Evolutionary conservation across 2,329 filamentous ascomycete genomes (phyloP).

Genomic region (Hymenoscyphus fructigenus): DNA sequence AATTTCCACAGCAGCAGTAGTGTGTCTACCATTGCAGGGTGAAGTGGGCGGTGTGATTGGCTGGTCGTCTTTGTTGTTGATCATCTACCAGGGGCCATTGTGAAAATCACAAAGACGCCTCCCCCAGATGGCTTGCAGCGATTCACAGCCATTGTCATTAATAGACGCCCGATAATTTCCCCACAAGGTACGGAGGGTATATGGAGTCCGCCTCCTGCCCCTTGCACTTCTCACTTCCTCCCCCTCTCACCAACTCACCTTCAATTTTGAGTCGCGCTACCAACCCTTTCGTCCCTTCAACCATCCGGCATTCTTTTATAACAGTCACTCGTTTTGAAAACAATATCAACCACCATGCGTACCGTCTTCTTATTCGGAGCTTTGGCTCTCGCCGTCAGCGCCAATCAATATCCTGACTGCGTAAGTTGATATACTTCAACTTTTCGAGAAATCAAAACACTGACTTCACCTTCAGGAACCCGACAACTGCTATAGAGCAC

Average conservation of each 20-base stretch:
- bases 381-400: not conserved
- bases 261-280: not conserved
- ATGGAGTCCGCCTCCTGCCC: not conserved
- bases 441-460: not conserved
- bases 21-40: constrained; percentile 1
- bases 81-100: not conserved
- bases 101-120: not conserved
- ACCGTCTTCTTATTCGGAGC: not conserved
- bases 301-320: not conserved
- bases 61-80: not conserved
- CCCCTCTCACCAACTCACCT: not conserved
- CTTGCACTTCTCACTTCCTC: not conserved
- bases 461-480: not conserved
- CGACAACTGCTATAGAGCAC: not conserved
- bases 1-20: not conserved
- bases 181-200: not conserved
- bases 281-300: not conserved
- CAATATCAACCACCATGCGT: not conserved
- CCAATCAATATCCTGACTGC: not conserved
- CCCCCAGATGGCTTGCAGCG: not conserved
- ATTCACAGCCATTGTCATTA: not conserved
- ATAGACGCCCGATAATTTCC: not conserved
- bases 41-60: not conserved
- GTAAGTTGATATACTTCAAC: not conserved
- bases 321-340: not conserved